Evolutionary conservation across 75 land plant genomes (phyloP).

Genomic region (Isoetes taiwanensis): DNA sequence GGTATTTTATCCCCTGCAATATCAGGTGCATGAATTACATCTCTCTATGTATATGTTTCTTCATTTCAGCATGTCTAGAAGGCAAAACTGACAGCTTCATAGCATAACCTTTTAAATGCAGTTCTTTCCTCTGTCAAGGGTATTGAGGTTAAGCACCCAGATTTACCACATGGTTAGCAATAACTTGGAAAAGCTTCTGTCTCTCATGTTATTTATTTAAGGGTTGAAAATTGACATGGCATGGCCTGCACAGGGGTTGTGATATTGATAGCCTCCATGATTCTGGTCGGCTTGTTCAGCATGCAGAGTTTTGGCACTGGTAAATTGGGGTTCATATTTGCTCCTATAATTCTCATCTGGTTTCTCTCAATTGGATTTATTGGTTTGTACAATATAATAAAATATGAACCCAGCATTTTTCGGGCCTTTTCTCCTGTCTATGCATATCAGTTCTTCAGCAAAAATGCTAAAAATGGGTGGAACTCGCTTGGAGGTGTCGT

Average conservation of each 20-base stretch:
- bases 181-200: neutral
- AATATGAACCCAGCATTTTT: constrained; percentile 38
- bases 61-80: too few species aligned
- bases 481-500: constrained; percentile 49
- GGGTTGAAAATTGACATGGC: neutral
- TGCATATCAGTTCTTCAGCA: constrained; percentile 33
- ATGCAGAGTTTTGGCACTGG: constrained; percentile 50
- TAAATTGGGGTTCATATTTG: constrained; percentile 49
- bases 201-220: neutral
- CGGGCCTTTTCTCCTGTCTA: constrained; percentile 60
- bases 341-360: constrained; percentile 66
- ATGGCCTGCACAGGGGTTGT: constrained; percentile 49
- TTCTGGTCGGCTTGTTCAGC: constrained; percentile 35
- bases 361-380: constrained; percentile 32
- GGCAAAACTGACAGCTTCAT: too few species aligned
- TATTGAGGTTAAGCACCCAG: constrained; percentile 25
- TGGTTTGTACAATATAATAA: constrained; percentile 43
- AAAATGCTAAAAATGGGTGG: constrained; percentile 55
- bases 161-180: constrained; percentile 25
- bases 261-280: constrained; percentile 25
- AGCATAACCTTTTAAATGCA: too few species aligned
- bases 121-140: constrained; percentile 64
- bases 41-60: too few species aligned
- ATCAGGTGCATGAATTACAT: too few species aligned
- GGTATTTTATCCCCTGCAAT: constrained; percentile 61